Evolutionary conservation across 140 eudicot genomes (phyloP), one percentile per base, ranked within the genome.

Genomic region (Cichorium intybus): DNA sequence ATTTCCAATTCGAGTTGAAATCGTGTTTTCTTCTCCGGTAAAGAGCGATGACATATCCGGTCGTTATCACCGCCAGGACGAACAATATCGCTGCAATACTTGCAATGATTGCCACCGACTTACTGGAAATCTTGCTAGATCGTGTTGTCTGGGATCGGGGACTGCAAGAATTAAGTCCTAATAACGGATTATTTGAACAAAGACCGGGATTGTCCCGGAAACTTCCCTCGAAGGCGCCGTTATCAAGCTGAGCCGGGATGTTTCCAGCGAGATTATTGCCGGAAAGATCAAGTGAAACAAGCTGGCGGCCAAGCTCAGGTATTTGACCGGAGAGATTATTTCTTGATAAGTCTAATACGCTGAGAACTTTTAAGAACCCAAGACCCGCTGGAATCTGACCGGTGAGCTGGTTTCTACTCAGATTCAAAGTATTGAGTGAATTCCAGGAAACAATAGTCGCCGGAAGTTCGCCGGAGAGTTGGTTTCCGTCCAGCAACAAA

Each of bases 361-460:
- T 62, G 4, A 90, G 94, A 63, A 15, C 57, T 4, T 74, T 66
- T 61, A 90, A 66, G 27, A 56, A 75, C 47, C 89, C 95, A 0
- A 90, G 24, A 24, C 81, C 77, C 2, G 73, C 64, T 6, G 95
- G 95, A 52, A 90, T 90, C 46, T 64, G 64, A 23, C 97, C 97
- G 1, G 78, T 77, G 24, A 90, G 80, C 20, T 74, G 75, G 67
- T 90, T 90, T 53, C 73, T 31, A 23, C 95, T 78, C 56, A 82
- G 81, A 72, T 76, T 79, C 24, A 90, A 70, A 5, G 79, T 41
- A 12, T 71, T 65, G 0, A 90, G 77, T 52, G 75, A 73, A 23
- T 37, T 21, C 97, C 97, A 90, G 0, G 89, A 77, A 24, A 52
- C 58, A 5, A 84, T 75, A 6, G 62, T 68, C 4, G 73, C 58